These are phyloP conservation scores for Paspalum notatum DNA, from an alignment of 176 grass and related monocot species.

Conservation along the genomic window DNA sequence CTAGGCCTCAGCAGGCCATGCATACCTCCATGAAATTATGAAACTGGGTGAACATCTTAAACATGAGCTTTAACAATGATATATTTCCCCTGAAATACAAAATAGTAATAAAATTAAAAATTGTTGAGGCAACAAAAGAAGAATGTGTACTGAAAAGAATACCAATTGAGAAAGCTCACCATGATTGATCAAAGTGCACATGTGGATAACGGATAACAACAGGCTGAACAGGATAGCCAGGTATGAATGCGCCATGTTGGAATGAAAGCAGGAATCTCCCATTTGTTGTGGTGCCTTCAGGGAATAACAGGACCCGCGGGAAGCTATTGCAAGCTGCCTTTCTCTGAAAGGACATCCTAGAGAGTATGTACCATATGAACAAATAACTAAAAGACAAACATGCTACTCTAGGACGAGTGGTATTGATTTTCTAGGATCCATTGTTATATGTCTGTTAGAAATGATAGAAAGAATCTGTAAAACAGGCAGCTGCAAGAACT, in stretches of 20 bases:
- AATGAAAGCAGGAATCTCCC: conserved; percentile 93
- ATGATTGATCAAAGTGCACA: conserved; percentile 98
- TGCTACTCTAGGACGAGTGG: conserved; percentile 36
- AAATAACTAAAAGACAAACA: conserved; percentile 69
- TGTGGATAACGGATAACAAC: conserved; percentile 88
- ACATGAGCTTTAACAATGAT: conserved; percentile 77
- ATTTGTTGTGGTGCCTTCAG: conserved; percentile 97
- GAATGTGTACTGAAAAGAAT: conserved; percentile 9
- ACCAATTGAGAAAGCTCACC: conserved; percentile 51
- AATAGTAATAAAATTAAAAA: background rate
- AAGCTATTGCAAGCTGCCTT: conserved; percentile 89
- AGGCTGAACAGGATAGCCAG: conserved; percentile 86
- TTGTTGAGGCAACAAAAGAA: conserved; percentile 20
- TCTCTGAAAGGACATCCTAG: conserved; percentile 96
- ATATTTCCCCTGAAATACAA: conserved; percentile 85
- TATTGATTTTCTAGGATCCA: background rate
- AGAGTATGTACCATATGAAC: conserved; percentile 77
- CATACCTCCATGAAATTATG: conserved; percentile 99
- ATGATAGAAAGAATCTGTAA: conserved; percentile 9
- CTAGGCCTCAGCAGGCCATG: conserved; percentile 28
- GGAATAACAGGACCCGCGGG: conserved; percentile 87
- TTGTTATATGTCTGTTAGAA: background rate
- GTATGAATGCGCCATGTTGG: conserved; percentile 92
- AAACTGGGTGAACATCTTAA: conserved; percentile 99
- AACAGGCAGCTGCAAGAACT: conserved; percentile 14